These are phyloP conservation scores for Camelina laxa DNA, from an alignment of 345 rosid species.

Conservation along the genomic window DNA sequence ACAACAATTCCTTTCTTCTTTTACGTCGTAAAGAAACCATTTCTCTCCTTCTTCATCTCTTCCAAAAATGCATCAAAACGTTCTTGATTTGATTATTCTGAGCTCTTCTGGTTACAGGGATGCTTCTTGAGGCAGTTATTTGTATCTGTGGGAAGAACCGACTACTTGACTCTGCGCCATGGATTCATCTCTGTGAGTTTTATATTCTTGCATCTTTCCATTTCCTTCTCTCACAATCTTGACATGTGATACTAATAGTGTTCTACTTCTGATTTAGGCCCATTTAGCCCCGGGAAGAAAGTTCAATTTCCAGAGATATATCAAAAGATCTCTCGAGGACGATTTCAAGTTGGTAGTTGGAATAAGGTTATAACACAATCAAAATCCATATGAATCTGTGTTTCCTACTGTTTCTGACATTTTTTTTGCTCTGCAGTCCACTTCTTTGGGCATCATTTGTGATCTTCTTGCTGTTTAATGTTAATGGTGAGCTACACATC, in stretches of 20 bases:
- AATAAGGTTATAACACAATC: conserved; percentile 62
- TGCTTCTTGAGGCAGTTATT: conserved; percentile 92
- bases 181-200: conserved; percentile 84
- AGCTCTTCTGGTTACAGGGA: conserved; percentile 58
- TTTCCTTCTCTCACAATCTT: background rate
- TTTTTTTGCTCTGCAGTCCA: conserved; percentile 57
- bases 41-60: background rate
- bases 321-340: conserved; percentile 89
- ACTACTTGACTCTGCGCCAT: conserved; percentile 86
- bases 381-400: background rate
- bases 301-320: conserved; percentile 86
- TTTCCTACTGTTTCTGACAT: background rate
- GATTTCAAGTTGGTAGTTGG: conserved; percentile 86
- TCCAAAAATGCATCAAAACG: conserved; percentile 1
- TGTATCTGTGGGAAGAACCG: conserved; percentile 76
- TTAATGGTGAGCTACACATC: conserved; percentile 54
- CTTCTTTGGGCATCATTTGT: conserved; percentile 89
- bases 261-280: conserved; percentile 58
- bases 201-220: background rate
- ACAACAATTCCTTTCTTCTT: conserved; percentile 75
- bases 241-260: background rate
- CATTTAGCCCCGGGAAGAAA: conserved; percentile 92
- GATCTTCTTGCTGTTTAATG: conserved; percentile 83
- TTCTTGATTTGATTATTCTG: conserved; percentile 8
- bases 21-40: conserved; percentile 62